Percentiles rank a stretch among this genome's conserved stretches.
phyloP scores from a whole-genome alignment of 2,329 filamentous ascomycete species.

The Nemania sp. region DNA sequence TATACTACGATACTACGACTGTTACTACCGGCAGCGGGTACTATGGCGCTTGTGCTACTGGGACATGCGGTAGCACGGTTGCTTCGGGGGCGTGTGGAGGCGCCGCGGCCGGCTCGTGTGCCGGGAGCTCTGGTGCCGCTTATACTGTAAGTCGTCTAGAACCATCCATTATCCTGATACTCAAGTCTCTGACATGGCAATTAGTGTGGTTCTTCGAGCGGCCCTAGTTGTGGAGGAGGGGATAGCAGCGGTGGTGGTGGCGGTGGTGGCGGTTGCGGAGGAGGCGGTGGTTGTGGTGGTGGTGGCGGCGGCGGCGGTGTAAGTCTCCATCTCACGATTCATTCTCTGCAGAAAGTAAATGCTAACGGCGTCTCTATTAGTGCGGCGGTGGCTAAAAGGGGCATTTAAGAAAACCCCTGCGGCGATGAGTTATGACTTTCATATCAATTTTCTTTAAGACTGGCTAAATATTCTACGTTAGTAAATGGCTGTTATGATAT shows the following conservation, averaged over 20 bases:
- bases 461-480: background rate
- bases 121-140: slow-evolving; percentile 52
- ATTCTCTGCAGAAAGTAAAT: slow-evolving; percentile 1
- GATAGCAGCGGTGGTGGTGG: slow-evolving; percentile 37
- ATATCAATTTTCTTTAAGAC: background rate
- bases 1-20: slow-evolving; percentile 52
- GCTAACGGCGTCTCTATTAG: slow-evolving; percentile 1
- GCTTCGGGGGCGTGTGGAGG: slow-evolving; percentile 55
- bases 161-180: background rate
- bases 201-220: slow-evolving; percentile 42
- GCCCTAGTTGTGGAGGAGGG: slow-evolving; percentile 46
- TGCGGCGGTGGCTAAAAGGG: slow-evolving; percentile 1
- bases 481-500: background rate
- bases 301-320: slow-evolving; percentile 46
- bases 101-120: slow-evolving; percentile 49
- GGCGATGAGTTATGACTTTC: background rate
- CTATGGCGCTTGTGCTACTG: slow-evolving; percentile 58
- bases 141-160: slow-evolving; percentile 36
- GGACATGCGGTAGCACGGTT: slow-evolving; percentile 60
- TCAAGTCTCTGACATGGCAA: slow-evolving; percentile 9
- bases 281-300: slow-evolving; percentile 22
- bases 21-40: slow-evolving; percentile 52
- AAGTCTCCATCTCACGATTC: slow-evolving; percentile 20
- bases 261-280: slow-evolving; percentile 20
- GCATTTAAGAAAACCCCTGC: background rate